phyloP scores from a whole-genome alignment of 1,284 basidiomycete species.

The Ceratobasidium sp. region DNA sequence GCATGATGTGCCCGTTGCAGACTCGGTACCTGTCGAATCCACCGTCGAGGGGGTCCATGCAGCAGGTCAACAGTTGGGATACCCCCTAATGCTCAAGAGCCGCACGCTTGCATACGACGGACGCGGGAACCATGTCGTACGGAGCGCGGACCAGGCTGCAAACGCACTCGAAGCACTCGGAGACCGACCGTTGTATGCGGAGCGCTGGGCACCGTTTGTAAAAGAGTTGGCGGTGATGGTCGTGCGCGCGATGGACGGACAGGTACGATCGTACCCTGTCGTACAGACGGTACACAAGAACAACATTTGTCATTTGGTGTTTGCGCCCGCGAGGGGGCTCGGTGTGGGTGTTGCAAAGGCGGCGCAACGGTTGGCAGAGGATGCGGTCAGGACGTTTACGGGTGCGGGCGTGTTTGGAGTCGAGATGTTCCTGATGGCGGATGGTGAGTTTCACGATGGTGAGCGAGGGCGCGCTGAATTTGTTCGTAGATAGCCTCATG shows the following conservation, averaged over 20 bases:
- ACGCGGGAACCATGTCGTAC: slow-evolving; percentile 89
- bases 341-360: slow-evolving; percentile 67
- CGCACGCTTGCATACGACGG: slow-evolving; percentile 97
- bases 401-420: slow-evolving; percentile 98
- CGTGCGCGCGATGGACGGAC: slow-evolving; percentile 81
- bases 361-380: slow-evolving; percentile 84
- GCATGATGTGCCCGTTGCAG: slow-evolving; percentile 76
- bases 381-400: slow-evolving; percentile 81
- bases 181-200: slow-evolving; percentile 85
- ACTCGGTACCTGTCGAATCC: slow-evolving; percentile 74
- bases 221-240: slow-evolving; percentile 99
- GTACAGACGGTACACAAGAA: slow-evolving; percentile 98
- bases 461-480: slow-evolving; percentile 21
- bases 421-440: slow-evolving; percentile 94
- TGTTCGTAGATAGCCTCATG: slow-evolving; percentile 73
- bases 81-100: slow-evolving; percentile 97
- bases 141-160: slow-evolving; percentile 64
- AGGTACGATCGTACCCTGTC: slow-evolving; percentile 87
- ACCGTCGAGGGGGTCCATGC: slow-evolving; percentile 68
- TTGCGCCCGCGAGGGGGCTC: slow-evolving; percentile 78
- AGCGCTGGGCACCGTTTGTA: slow-evolving; percentile 91
- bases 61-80: slow-evolving; percentile 72
- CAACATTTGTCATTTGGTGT: slow-evolving; percentile 94
- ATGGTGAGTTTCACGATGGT: slow-evolving; percentile 68
- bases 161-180: slow-evolving; percentile 77